Base-by-base conservation (phyloP, 192 early-diverging fungal genomes). In the Umbelopsis vinacea region DNA sequence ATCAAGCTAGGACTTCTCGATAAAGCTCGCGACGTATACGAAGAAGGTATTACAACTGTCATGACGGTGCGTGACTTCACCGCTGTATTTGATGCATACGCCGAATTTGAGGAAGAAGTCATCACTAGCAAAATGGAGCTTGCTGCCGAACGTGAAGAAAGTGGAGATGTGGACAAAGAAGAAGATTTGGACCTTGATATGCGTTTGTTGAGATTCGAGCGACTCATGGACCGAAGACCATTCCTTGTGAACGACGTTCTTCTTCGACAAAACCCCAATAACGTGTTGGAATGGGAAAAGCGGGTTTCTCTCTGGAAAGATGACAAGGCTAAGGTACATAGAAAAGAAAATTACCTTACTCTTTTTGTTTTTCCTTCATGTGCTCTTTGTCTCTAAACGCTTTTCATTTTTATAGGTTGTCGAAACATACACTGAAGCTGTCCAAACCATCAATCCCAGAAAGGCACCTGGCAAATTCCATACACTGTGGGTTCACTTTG, bases 51-150 rank as follows among this genome's bases (percentile, higher is more conserved):
- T 69, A 79, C 75, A 1, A 83, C 80, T 0, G 97, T 97, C 2
- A 83, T 78, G 71, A 97, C 91, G 0, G 92, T 98, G 45, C 87
- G 92, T 11, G 97, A 98, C 76, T 99, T 99, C 71, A 91, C 95
- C 0, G 87, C 93, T 71, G 91, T 99, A 71, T 99, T 99, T 86
- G 96, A 99, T 72, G 91, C 96, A 1, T 99, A 98, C 75, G 93
- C 95, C 12, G 90, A 96, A 66, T 92, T 97, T 70, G 94, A 96
- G 71, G 95, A 97, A 76, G 81, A 84, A 15, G 85, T 93, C 43
- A 89, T 98, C 37, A 81, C 87, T 9, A 81, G 84, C 11, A 89
- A 87, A 24, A 92, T 98, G 90, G 91, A 92, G 72, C 77, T 78
- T 17, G 83, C 90, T 24, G 89, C 86, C 0, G 81, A 83, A 52